Conservation (phyloP, 176 grass and related monocot species). For the Lolium multiflorum region DNA sequence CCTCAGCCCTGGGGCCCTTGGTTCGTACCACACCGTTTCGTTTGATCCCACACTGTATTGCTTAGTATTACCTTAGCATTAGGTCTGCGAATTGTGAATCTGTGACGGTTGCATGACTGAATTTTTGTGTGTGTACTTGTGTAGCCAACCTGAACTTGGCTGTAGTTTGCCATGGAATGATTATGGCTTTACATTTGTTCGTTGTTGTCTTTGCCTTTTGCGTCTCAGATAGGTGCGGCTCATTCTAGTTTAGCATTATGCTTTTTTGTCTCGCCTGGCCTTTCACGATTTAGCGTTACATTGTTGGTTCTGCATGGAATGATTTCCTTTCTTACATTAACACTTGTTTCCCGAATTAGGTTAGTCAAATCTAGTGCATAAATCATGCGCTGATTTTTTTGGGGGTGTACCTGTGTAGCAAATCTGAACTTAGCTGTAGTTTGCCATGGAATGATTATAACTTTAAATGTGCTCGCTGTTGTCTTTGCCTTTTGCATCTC, state of each 20-base stretch:
- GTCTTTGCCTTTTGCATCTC: background rate
- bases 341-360: too few relatives aligned
- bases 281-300: background rate
- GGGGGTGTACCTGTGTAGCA: background rate
- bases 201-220: background rate
- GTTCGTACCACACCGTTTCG: conserved; percentile 35
- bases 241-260: background rate
- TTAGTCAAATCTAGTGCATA: too few relatives aligned
- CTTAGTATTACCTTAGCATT: background rate
- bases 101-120: background rate
- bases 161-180: background rate
- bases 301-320: background rate
- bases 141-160: conserved; percentile 6
- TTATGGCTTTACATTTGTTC: background rate
- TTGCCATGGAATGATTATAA: background rate
- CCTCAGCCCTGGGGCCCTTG: conserved; percentile 87
- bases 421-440: conserved; percentile 11
- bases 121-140: background rate
- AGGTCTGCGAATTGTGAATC: background rate
- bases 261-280: background rate
- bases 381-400: background rate
- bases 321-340: too few relatives aligned
- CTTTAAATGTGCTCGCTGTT: background rate
- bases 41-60: background rate
- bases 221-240: background rate